phyloP scores from a whole-genome alignment of 768 basidiomycete species.

The Kwoniella heveanensis region DNA sequence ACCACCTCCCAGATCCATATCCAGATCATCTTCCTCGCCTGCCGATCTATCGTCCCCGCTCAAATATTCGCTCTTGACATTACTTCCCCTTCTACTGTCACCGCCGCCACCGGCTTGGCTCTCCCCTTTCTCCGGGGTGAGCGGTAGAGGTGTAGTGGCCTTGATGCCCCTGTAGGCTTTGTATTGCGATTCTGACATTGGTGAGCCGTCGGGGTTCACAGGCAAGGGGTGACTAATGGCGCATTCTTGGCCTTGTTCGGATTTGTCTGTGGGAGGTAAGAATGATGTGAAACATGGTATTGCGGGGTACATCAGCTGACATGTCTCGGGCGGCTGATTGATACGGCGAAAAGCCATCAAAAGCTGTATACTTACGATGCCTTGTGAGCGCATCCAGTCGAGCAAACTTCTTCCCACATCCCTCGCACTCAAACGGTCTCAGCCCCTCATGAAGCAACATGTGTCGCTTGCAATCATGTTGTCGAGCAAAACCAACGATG shows the following conservation, averaged over 20 bases:
- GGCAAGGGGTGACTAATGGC: conserved; percentile 59
- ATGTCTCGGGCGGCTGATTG: too few relatives aligned
- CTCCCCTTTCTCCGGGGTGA: not conserved
- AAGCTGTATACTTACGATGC: conserved; percentile 68
- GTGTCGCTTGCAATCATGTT: conserved; percentile 96
- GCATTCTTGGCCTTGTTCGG: conserved; percentile 81
- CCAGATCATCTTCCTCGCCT: conserved; percentile 27
- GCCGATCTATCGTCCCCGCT: conserved; percentile 27
- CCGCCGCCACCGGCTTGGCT: conserved; percentile 2
- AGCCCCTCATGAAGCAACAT: conserved; percentile 92
- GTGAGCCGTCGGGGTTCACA: conserved; percentile 55
- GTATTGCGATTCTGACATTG: conserved; percentile 54
- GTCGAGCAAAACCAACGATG: conserved; percentile 73
- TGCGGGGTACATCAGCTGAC: too few relatives aligned
- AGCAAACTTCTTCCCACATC: conserved; percentile 90
- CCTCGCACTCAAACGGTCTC: conserved; percentile 87
- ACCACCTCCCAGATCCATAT: conserved; percentile 25
- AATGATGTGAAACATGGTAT: too few relatives aligned
- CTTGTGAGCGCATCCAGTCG: conserved; percentile 92
- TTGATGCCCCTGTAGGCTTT: conserved; percentile 44
- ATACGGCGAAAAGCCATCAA: too few relatives aligned
- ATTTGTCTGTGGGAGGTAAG: conserved; percentile 61
- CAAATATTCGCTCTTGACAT: conserved; percentile 18
- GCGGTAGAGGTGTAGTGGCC: not conserved
- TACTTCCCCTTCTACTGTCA: conserved; percentile 17